Evolutionary conservation across 2,329 filamentous ascomycete genomes (phyloP), one percentile per base, ranked within the genome.

Genomic region (Arthroderma sp.): DNA sequence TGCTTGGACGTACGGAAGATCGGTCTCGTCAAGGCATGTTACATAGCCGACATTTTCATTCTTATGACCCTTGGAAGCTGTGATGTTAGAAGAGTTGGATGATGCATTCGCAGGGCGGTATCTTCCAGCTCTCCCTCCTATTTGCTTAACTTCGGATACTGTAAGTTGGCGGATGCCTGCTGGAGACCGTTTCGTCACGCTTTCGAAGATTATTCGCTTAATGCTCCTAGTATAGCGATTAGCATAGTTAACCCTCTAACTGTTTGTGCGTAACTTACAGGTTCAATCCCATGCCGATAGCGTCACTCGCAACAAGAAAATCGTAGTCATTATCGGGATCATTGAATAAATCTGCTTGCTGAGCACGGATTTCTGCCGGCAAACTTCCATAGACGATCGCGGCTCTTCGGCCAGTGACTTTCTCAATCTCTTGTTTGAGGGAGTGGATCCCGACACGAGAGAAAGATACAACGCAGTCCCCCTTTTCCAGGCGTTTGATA

Each of bases 281-380:
- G 66, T 98, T 98, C 21, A 98, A 76, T 0, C 94, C 93, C 91
- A 98, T 97, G 38, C 93, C 93, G 61, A 98, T 91, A 51, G 93
- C 93, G 72, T 96, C 90, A 64, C 89, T 96, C 7, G 94, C 93
- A 25, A 93, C 91, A 4, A 98, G 77, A 64, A 84, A 94, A 68
- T 98, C 93, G 68, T 96, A 98, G 59, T 96, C 91, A 68, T 94
- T 98, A 67, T 95, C 73, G 0, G 90, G 91, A 62, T 97, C 88
- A 67, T 98, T 98, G 77, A 98, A 98, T 0, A 97, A 77, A 15
- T 83, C 83, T 0, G 93, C 93, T 73, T 98, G 93, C 67, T 91
- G 84, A 2, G 90, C 89, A 61, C 93, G 82, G 41, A 91, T 95
- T 70, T 98, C 93, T 1, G 93, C 91, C 0, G 93, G 93, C 44